Evolutionary conservation across 2,329 filamentous ascomycete genomes (phyloP), one percentile per base, ranked within the genome.

Genomic region (Cordyceps fumosorosea): DNA sequence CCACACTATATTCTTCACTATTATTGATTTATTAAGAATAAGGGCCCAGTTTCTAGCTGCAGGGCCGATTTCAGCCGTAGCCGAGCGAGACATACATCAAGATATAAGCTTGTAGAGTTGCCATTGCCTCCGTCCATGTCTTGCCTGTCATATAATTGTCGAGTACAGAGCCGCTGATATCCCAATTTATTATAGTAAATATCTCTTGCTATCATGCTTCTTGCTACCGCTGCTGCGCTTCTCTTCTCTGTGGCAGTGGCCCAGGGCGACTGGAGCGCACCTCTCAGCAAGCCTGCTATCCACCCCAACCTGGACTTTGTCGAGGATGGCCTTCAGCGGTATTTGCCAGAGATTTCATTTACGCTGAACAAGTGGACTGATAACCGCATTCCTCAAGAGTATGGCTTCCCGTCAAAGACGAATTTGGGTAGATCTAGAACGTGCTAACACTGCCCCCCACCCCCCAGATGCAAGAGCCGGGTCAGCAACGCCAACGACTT

Each of bases 221-320:
- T 57, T 5, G 7, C 34, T 26, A 26, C 56, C 2, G 29, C 10
- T 3, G 16, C 45, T 26, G 12, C 45, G 7, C 5, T 48, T 8
- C 32, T 59, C 2, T 22, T 22, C 22, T 59, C 56, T 34, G 32
- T 34, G 16, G 56, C 8, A 12, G 20, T 37, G 42, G 56, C 56
- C 2, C 47, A 59, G 16, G 44, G 45, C 10, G 56, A 59, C 32
- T 52, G 47, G 56, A 2, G 16, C 5, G 34, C 56, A 12, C 56
- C 26, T 44, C 56, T 59, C 12, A 42, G 11, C 26, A 59, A 59
- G 24, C 56, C 56, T 0, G 47, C 56, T 1, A 51, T 59, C 11
- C 56, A 59, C 12, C 56, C 56, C 12, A 59, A 59, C 56, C 47
- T 59, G 4, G 56, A 59, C 47, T 52, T 51, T 20, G 16, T 59